Percentiles rank a stretch among this genome's conserved stretches.
These are phyloP conservation scores for Thalassiosira sp. DNA, from an alignment of 352 stramenopile genomes.

Conservation along the genomic window DNA sequence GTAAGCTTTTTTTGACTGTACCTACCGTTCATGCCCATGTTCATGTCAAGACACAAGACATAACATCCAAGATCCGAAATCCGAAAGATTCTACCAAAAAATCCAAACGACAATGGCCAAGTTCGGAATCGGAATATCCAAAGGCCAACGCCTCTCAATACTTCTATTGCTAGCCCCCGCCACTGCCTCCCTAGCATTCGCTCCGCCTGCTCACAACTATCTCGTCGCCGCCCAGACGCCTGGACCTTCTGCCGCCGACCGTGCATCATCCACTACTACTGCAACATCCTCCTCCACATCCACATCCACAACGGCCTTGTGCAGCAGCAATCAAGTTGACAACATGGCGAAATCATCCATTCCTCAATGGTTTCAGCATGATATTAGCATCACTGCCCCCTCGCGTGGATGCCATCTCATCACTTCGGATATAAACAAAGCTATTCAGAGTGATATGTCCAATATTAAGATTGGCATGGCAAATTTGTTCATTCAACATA, in stretches of 20 bases:
- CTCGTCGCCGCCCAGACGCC: background rate
- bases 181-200: conserved; percentile 27
- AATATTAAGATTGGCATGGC: conserved; percentile 91
- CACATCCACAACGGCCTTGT: conserved; percentile 2
- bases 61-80: no score
- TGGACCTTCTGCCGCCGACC: background rate
- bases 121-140: background rate
- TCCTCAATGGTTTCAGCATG: conserved; percentile 75
- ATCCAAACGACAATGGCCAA: background rate
- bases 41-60: no score
- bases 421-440: conserved; percentile 70
- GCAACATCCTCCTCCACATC: background rate
- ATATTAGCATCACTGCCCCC: conserved; percentile 78
- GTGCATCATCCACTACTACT: background rate
- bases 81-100: no score
- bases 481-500: conserved; percentile 96
- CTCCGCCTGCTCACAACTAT: conserved; percentile 7
- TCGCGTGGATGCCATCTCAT: conserved; percentile 81
- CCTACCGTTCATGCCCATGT: no score
- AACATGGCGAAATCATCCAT: conserved; percentile 28
- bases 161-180: conserved; percentile 24
- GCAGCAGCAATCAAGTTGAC: background rate
- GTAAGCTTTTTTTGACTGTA: no score
- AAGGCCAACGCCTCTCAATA: background rate
- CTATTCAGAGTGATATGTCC: conserved; percentile 64